Conservation (phyloP, 2,329 filamentous ascomycete genomes). For the Sporothrix globosa region DNA sequence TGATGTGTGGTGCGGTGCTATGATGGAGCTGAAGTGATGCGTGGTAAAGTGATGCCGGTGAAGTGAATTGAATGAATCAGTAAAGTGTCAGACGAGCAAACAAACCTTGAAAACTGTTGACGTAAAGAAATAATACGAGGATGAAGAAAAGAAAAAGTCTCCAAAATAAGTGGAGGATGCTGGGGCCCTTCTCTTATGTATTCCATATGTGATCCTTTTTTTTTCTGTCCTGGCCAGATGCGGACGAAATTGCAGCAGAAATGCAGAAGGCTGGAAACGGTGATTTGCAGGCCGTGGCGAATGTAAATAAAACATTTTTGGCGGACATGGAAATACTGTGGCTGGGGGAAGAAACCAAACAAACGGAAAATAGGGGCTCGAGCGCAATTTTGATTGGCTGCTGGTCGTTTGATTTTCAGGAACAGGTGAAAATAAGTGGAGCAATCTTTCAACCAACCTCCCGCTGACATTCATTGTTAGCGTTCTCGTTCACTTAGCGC, state of each 20-base stretch:
- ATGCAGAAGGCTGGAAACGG: no score
- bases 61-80: not conserved
- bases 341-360: slow-evolving; percentile 20
- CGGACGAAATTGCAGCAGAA: slow-evolving; percentile 5
- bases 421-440: slow-evolving; percentile 3
- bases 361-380: not conserved
- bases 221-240: not conserved
- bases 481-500: not conserved
- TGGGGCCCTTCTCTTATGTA: slow-evolving; percentile 24
- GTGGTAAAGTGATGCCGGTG: not conserved
- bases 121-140: slow-evolving; percentile 2
- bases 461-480: not conserved
- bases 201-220: not conserved
- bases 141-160: slow-evolving; percentile 15
- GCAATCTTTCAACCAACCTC: slow-evolving; percentile 21
- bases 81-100: slow-evolving; percentile 7
- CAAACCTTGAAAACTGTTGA: slow-evolving; percentile 3
- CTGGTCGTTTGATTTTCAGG: slow-evolving; percentile 11
- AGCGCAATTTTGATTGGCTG: slow-evolving; percentile 26
- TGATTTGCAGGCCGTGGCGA: slow-evolving; percentile 2
- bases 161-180: slow-evolving; percentile 13
- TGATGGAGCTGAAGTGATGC: not conserved
- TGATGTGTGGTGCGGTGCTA: not conserved
- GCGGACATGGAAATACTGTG: slow-evolving; percentile 19
- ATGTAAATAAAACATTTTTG: slow-evolving; percentile 25